Evolutionary conservation across 179 eudicot genomes (phyloP), one percentile per base, ranked within the genome.

Genomic region (Silene coronaria): DNA sequence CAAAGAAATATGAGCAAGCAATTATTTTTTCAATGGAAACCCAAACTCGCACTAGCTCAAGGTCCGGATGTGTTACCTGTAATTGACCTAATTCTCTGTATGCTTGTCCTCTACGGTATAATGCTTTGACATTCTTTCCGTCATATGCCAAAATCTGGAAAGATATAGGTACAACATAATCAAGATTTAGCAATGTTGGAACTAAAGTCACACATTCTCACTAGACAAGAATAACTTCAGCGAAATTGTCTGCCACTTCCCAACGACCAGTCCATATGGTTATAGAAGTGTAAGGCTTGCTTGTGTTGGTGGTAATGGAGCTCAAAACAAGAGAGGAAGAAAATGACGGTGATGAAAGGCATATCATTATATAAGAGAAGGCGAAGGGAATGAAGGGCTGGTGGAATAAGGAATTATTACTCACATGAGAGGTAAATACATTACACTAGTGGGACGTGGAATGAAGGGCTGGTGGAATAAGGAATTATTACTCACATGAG

Each of bases 101-200:
- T 65, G 99, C 99, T 84, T 92, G 99, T 77, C 97, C 99, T 78
- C 99, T 88, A 65, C 99, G 96, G 71, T 95, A 92, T 19, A 95
- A 87, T 75, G 99, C 97, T 80, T 95, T 92, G 74, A 91, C 90
- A 85, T 95, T 95, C 71, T 83, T 86, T 38, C 78, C 82, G 81
- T 92, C 97, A 83, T 76, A 79, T 59, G 87, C 80, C 87, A 95
- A 84, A 45, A 91, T 96, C 97, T 95, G 88, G 46, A 76, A 55
- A 67, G 59, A 65, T 22, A 22, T 48, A 73, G 17, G 12, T 21
- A 74, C 42, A 78, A 42, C 32, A 14, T 24, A 63, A 62, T 19
- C 21, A 61, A 63, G 11, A 36, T 0, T 61, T 27, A 67, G 24
- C 9, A 72, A 57, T 17, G 19, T 16, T 42, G 69, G 71, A 38